Base-by-base conservation (phyloP, 2,329 filamentous ascomycete species). In the Talaromyces atroroseus region DNA sequence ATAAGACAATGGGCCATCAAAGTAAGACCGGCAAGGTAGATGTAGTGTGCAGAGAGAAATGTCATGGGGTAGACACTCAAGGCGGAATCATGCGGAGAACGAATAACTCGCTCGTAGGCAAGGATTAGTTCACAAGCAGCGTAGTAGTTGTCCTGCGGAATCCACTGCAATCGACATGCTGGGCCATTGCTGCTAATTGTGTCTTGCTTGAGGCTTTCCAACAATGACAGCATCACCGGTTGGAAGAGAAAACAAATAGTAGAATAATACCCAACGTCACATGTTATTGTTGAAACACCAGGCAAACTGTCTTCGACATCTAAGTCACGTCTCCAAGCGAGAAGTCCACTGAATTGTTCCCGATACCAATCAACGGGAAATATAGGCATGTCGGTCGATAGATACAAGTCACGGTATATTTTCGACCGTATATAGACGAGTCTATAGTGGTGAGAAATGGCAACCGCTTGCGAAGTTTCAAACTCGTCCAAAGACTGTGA, bases 341-440 rank as follows among this genome's bases (percentile, higher is more conserved):
- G 47, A 38, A 66, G 63, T 8, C 61, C 56, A 44, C 59, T 58
- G 24, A 65, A 61, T 23, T 61, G 62, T 40, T 66, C 64, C 49
- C 65, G 60, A 46, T 66, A 67, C 65, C 66, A 67, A 14, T 61
- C 54, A 11, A 64, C 60, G 16, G 63, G 59, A 26, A 66, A 59
- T 21, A 57, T 60, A 14, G 61, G 64, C 14, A 63, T 59, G 11
- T 60, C 32, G n/a, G 65, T 64, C 2, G 65, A 64, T n/a, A 66
- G 58, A 53, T 68, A 68, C 12, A 66, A 57, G 21, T 65, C 65
- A 16, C 63, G 64, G 55, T 69, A 71, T 49, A 72, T 69, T 51
- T 72, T 69, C 8, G 68, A 71, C 11, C 70, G 66, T 14, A 71
- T 60, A 55, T 72, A 71, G 8, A 69, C 66, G 12, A 72, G 65